Conservation (phyloP, 352 stramenopile genomes). For the Hyphochytrium catenoides region DNA sequence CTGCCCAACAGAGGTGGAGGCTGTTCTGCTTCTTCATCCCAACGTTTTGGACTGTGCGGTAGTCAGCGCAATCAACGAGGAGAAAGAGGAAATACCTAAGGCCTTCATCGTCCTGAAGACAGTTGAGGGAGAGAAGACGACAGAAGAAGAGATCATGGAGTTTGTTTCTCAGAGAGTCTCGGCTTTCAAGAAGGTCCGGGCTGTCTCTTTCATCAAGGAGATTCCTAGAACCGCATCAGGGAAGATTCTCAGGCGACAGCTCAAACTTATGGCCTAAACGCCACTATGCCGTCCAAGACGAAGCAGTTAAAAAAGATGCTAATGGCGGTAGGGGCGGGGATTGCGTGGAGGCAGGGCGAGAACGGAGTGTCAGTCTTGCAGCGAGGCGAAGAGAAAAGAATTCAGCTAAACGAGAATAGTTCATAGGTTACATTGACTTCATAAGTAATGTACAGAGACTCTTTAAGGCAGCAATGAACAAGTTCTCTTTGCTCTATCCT, state of each 20-base stretch:
- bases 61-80: slow-evolving; percentile 13
- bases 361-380: no score
- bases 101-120: slow-evolving; percentile 63
- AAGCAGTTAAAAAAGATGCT: no score
- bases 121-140: slow-evolving; percentile 13
- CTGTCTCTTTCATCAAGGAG: slow-evolving; percentile 55
- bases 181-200: slow-evolving; percentile 62
- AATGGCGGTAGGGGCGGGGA: no score
- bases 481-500: no score
- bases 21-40: slow-evolving; percentile 52
- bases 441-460: no score
- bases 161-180: slow-evolving; percentile 57
- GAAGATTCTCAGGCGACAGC: slow-evolving; percentile 66
- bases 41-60: slow-evolving; percentile 15
- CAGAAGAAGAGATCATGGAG: slow-evolving; percentile 38
- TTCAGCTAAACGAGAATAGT: no score
- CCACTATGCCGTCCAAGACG: no score
- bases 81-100: slow-evolving; percentile 62
- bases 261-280: no score
- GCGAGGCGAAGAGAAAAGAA: no score
- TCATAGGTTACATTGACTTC: no score
- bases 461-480: no score
- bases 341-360: no score
- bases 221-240: slow-evolving; percentile 72
- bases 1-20: slow-evolving; percentile 72